phyloP scores from a whole-genome alignment of 2,329 filamentous ascomycete species.

The Purpureocillium takamizusanense region DNA sequence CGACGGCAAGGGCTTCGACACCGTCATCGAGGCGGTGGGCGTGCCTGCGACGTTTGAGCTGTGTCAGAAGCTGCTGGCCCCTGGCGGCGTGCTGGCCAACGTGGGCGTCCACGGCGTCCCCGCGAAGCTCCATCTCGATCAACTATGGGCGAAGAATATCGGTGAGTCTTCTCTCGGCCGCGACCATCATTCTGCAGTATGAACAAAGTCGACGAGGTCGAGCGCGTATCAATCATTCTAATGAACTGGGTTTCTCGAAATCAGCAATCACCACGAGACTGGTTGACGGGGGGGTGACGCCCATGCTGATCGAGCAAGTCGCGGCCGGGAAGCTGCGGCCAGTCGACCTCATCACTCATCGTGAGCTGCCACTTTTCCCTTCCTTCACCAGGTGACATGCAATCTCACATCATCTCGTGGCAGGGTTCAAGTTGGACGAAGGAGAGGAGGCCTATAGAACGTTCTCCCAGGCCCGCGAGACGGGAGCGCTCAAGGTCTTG shows the following conservation, averaged over 20 bases:
- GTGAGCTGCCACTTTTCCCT: no score
- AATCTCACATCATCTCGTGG: background rate
- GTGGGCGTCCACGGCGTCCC: constrained; percentile 48
- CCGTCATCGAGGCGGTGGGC: constrained; percentile 50
- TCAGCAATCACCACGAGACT: constrained; percentile 35
- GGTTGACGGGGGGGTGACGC: constrained; percentile 37
- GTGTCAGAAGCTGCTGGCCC: constrained; percentile 42
- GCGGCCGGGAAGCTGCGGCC: constrained; percentile 30
- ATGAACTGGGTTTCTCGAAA: background rate
- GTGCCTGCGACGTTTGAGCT: constrained; percentile 42
- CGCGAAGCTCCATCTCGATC: constrained; percentile 41
- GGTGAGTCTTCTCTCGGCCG: constrained; percentile 22
- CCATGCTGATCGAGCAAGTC: constrained; percentile 38
- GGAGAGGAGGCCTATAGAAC: constrained; percentile 34
- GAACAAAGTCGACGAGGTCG: no score
- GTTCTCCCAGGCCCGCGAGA: constrained; percentile 30
- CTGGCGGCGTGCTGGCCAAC: constrained; percentile 46
- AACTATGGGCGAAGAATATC: constrained; percentile 45
- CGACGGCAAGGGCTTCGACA: constrained; percentile 43
- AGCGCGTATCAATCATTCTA: no score
- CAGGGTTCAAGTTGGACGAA: constrained; percentile 31
- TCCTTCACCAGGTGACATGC: background rate
- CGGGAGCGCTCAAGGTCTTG: constrained; percentile 33
- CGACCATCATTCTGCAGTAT: background rate
- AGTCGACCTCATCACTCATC: constrained; percentile 34